A percentile compares a stretch with the other conserved stretches of the same genome.
Evolutionary conservation across 176 grass and related monocot genomes (phyloP).

Genomic region (Calamus simplicifolius): DNA sequence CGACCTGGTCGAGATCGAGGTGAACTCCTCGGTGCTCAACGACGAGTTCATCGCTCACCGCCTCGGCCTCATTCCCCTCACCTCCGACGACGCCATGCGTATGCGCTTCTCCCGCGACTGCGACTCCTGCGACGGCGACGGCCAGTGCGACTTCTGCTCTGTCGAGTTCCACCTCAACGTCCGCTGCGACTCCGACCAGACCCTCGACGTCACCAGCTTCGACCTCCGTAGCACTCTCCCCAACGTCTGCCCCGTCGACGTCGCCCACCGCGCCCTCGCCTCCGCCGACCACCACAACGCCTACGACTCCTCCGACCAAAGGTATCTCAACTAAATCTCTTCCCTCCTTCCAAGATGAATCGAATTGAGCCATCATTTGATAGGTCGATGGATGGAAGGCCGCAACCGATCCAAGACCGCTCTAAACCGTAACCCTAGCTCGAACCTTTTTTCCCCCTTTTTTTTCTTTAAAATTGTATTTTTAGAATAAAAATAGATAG

Average conservation of each 20-base stretch:
- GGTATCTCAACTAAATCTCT: slow-evolving; percentile 16
- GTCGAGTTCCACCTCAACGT: slow-evolving; percentile 78
- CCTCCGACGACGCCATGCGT: slow-evolving; percentile 63
- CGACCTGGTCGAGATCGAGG: slow-evolving; percentile 88
- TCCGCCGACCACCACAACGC: not conserved
- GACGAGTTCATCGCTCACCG: slow-evolving; percentile 96
- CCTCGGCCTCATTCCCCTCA: slow-evolving; percentile 91
- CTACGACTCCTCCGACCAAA: slow-evolving; percentile 43
- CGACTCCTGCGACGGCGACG: slow-evolving; percentile 85
- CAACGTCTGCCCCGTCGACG: slow-evolving; percentile 62
- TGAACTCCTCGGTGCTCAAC: slow-evolving; percentile 94
- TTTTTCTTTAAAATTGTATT: too few species aligned
- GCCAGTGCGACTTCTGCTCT: slow-evolving; percentile 83
- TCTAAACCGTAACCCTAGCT: not conserved
- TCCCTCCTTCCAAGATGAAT: not conserved
- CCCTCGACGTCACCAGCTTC: slow-evolving; percentile 82
- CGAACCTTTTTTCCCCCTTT: too few species aligned
- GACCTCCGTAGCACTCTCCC: slow-evolving; percentile 57
- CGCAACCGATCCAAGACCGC: too few species aligned
- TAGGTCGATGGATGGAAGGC: not conserved
- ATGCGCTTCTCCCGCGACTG: slow-evolving; percentile 99
- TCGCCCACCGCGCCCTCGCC: slow-evolving; percentile 25
- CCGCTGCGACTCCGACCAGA: slow-evolving; percentile 73
- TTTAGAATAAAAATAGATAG: too few species aligned
- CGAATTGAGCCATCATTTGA: not conserved